These are phyloP conservation scores for Sideroxylon spinosum DNA, from an alignment of 179 eudicot species.

Conservation along the genomic window DNA sequence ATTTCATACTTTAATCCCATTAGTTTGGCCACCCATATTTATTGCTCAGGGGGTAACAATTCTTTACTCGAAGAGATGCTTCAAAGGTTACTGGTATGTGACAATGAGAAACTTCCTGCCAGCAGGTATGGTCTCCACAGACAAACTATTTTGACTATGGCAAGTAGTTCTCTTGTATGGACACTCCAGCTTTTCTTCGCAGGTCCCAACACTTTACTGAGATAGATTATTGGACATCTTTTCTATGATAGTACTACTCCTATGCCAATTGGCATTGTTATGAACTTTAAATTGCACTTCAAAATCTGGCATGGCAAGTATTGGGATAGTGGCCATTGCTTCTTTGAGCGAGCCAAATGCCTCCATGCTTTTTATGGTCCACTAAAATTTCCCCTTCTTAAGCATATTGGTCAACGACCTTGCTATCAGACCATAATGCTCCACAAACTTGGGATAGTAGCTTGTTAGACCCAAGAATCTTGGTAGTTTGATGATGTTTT, in stretches of 20 bases:
- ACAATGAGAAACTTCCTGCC: not conserved
- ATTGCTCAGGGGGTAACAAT: not conserved
- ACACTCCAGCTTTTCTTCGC: not conserved
- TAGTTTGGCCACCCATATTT: not conserved
- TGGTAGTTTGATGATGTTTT: not conserved
- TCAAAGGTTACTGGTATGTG: not conserved
- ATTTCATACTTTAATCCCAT: not conserved
- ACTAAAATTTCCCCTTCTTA: not conserved
- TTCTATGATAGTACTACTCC: not conserved
- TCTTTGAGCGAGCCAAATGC: too few species aligned
- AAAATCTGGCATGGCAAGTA: not conserved
- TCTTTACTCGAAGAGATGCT: not conserved
- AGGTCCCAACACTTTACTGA: not conserved
- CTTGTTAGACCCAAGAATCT: conserved; percentile 16
- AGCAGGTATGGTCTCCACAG: not conserved
- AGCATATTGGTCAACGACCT: not conserved
- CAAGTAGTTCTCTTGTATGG: not conserved
- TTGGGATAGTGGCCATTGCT: not conserved
- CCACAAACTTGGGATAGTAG: conserved; percentile 12
- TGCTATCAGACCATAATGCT: not conserved
- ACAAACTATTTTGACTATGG: not conserved
- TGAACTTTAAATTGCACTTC: not conserved
- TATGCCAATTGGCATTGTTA: not conserved
- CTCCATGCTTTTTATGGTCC: too few species aligned
- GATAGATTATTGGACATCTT: not conserved